Evolutionary conservation across 495 filamentous ascomycete genomes (phyloP), one percentile per base, ranked within the genome.

Genomic region (Neurospora sublineolata): DNA sequence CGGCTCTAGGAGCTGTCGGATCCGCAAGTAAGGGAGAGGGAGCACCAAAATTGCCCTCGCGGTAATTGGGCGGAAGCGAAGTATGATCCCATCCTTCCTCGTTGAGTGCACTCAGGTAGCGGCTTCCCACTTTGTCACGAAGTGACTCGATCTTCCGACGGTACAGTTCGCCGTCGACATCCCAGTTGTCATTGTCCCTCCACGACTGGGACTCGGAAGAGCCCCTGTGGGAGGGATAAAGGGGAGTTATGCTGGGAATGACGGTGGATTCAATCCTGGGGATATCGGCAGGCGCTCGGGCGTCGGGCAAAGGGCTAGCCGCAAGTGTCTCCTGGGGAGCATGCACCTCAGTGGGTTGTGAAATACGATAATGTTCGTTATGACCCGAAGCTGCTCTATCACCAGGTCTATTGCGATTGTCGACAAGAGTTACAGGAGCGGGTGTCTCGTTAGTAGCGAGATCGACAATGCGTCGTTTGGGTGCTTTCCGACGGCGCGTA

Each of bases 141-240:
- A 97, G 81, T 14, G 91, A 91, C 79, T 95, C 93, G 67, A 98
- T 88, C 75, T 94, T 94, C 79, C 90, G 91, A 44, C 89, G 87
- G 79, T 94, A 97, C 7, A 93, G 83, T 76, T 97, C 93, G 68
- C 90, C 89, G 69, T 89, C 88, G 60, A 89, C 81, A 68, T 88
- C 87, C 87, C 91, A 92, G 70, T 92, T 85, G 70, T 85, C 82
- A 37, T 78, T 79, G 52, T 86, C 84, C 36, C 79, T 83, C 76
- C 83, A 83, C 52, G 79, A 74, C 52, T 80, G 75, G 23, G 79
- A 73, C 38, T 79, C 74, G 30, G 84, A 76, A 27, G 81, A 71
- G 52, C 74, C 73, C 68, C 79, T 78, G 23, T 81, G 76, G 0
- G 84, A 77, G 68, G 83, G 75, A 70, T 80, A 79, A 67, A 83